phyloP scores from a whole-genome alignment of 2,329 filamentous ascomycete species.

The Fusarium euwallaceae region DNA sequence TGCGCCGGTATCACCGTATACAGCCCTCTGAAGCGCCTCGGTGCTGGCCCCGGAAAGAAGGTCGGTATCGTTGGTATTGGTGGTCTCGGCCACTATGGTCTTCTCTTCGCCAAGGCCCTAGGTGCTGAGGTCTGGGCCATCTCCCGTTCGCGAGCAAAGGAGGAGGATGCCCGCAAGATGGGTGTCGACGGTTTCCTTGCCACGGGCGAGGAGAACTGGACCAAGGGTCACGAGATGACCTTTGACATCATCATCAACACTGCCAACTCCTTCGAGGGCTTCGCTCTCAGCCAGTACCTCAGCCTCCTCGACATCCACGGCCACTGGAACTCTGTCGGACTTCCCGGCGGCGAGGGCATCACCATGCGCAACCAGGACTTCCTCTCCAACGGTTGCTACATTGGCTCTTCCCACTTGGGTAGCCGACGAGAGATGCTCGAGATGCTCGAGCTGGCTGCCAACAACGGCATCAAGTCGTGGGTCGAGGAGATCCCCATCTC shows the following conservation, averaged over 20 bases:
- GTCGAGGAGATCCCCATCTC: conserved; percentile 81
- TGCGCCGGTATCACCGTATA: conserved; percentile 88
- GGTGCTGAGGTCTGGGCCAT: conserved; percentile 74
- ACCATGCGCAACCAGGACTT: conserved; percentile 81
- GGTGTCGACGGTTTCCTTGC: conserved; percentile 73
- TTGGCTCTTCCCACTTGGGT: conserved; percentile 79
- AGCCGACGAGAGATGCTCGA: conserved; percentile 77
- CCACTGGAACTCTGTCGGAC: conserved; percentile 82
- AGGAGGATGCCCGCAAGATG: conserved; percentile 69
- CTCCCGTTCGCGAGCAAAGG: conserved; percentile 71
- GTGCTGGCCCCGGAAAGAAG: conserved; percentile 82
- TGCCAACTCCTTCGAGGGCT: conserved; percentile 75
- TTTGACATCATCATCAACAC: conserved; percentile 85
- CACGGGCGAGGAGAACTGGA: conserved; percentile 70
- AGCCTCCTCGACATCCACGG: conserved; percentile 85
- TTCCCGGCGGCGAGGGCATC: conserved; percentile 82
- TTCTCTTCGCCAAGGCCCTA: conserved; percentile 77
- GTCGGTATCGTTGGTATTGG: conserved; percentile 81
- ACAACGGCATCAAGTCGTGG: conserved; percentile 78
- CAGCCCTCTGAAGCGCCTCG: conserved; percentile 81
- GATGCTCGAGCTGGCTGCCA: conserved; percentile 79
- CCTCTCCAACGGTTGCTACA: conserved; percentile 79
- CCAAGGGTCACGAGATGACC: conserved; percentile 68
- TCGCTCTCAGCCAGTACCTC: conserved; percentile 80
- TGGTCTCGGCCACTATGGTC: conserved; percentile 78